Evolutionary conservation across 768 basidiomycete genomes (phyloP).

Genomic region (Panaeolus papilionaceus): DNA sequence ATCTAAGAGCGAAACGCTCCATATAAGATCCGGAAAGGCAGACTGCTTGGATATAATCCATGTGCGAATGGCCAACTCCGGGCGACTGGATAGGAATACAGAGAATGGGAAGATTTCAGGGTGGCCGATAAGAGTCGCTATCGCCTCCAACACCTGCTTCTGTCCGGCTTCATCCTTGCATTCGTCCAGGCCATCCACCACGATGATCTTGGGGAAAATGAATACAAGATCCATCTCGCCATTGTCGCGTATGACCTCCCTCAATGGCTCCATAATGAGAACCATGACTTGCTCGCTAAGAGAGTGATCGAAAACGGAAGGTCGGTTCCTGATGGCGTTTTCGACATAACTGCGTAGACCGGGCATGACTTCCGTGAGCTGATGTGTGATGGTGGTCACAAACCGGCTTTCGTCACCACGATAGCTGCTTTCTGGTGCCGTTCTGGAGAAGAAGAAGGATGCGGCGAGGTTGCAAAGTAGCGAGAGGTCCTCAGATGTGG

Average conservation of each 20-base stretch:
- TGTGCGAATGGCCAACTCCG: no score
- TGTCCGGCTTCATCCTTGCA: slow-evolving; percentile 18
- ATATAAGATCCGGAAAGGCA: no score
- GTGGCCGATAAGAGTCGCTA: no score
- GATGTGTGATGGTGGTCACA: neutral
- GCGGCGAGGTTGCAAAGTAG: no score
- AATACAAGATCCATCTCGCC: neutral
- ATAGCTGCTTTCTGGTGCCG: no score
- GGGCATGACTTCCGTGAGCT: neutral
- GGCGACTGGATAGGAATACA: no score
- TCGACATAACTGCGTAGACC: neutral
- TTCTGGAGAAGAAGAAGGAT: no score
- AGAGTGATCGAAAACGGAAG: neutral
- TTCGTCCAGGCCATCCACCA: slow-evolving; percentile 28
- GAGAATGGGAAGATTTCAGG: no score
- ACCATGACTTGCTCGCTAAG: neutral
- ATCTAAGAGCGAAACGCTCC: neutral
- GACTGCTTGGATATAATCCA: neutral
- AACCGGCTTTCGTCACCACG: no score
- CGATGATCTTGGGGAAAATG: slow-evolving; percentile 17
- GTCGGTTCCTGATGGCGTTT: neutral
- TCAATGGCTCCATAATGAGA: neutral
- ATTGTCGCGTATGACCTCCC: no score
- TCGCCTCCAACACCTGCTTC: no score
- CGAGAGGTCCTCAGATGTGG: no score